Evolutionary conservation across 2,329 filamentous ascomycete species (phyloP), one percentile per base, ranked within the genome.

Genomic region (Xylariomycetidae sp.): DNA sequence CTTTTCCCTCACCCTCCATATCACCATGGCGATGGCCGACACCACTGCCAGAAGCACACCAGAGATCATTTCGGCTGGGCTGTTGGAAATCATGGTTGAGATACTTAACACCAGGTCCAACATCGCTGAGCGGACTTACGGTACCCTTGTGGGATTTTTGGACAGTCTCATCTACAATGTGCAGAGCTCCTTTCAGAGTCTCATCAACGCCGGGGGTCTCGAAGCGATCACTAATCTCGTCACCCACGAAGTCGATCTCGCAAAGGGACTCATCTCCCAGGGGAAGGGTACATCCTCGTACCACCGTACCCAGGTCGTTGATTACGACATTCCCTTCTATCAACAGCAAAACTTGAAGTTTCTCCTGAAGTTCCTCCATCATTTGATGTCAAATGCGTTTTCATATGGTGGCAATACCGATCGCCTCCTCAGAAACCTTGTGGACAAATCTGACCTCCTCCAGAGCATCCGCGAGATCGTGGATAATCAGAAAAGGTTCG

Each of bases 311-410:
- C 81, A 83, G 36, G 75, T 85, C 16, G 88, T 94, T 27, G 94
- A 99, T 62, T 99, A 96, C 56, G 77, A 88, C 50, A 88, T 97
- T 33, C 88, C 89, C 0, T 96, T 88, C 57, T 88, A 88, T 56
- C 85, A 94, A 48, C 92, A 97, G 56, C 88, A 95, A 58, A 90
- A 88, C 13, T 70, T 98, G 18, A 89, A 94, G 53, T 94, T 87
- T 79, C 70, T 96, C 27, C 83, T 98, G 59, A 96, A 95, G 59
- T 95, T 97, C 54, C 84, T 95, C 42, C 89, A 95, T 49, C 89
- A 97, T 57, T 83, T 97, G 65, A 94, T 97, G 82, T 84, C 63
- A 60, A 94, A 72, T 72, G 82, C 67, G 58, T 79, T 72, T 44
- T 69, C 68, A 23, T 75, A 72, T 42, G 74, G 85, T 35, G 86